phyloP scores from a whole-genome alignment of 164 flowering plant genomes.

The Sedum album region DNA sequence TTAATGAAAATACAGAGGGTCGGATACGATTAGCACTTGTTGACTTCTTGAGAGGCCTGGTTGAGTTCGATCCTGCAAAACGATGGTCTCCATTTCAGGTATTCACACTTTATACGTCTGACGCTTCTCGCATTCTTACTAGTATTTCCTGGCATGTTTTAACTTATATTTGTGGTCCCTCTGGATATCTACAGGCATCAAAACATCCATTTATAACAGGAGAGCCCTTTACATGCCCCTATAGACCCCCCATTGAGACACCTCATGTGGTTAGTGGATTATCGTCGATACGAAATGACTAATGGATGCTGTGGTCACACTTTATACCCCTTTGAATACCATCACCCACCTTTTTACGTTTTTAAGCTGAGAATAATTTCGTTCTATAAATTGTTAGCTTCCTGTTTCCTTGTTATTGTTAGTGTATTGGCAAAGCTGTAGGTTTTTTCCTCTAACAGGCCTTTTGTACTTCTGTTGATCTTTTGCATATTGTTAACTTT shows the following conservation, averaged over 20 bases:
- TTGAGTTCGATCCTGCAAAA: constrained; percentile 96
- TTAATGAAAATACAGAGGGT: constrained; percentile 42
- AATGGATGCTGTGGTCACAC: background rate
- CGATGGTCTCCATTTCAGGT: constrained; percentile 99
- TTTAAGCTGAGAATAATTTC: background rate
- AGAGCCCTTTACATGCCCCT: constrained; percentile 81
- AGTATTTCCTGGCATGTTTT: background rate
- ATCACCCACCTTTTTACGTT: background rate
- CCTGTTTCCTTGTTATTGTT: background rate
- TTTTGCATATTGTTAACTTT: background rate
- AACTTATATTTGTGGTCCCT: background rate
- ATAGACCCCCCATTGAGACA: constrained; percentile 72
- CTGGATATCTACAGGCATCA: constrained; percentile 60
- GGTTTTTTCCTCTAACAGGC: no score
- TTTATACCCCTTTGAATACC: background rate
- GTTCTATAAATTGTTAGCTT: background rate
- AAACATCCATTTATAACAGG: constrained; percentile 95
- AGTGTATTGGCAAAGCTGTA: no score
- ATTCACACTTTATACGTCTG: background rate
- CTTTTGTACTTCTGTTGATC: no score
- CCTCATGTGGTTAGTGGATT: constrained; percentile 61
- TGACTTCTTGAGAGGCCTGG: constrained; percentile 92
- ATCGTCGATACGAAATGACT: background rate
- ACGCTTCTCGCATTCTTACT: background rate
- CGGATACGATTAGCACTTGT: constrained; percentile 68